Conservation (phyloP, 192 early-diverging fungal genomes). For the Physocladia obscura region DNA sequence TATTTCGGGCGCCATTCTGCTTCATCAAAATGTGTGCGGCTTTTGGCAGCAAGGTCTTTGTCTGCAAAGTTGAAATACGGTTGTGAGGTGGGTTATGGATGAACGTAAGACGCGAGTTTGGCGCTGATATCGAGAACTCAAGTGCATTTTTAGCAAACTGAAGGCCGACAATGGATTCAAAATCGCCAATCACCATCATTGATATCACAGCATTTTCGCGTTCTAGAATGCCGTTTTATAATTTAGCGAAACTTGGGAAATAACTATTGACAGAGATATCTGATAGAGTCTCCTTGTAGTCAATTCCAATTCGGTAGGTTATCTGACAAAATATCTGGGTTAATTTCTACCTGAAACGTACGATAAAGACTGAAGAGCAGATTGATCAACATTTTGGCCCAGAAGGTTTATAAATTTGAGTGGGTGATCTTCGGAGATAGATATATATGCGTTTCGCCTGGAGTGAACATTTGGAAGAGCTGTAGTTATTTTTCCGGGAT, state of each 20-base stretch:
- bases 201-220: constrained; percentile 19
- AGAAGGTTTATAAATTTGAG: constrained; percentile 18
- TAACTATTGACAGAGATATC: too few relatives aligned
- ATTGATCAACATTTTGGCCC: background rate
- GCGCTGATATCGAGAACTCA: constrained; percentile 2
- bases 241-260: too few relatives aligned
- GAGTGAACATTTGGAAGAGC: constrained; percentile 50
- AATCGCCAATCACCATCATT: constrained; percentile 37
- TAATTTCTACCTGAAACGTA: constrained; percentile 20
- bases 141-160: constrained; percentile 33
- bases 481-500: too few relatives aligned
- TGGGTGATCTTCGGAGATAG: constrained; percentile 40
- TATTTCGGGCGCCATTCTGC: background rate
- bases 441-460: constrained; percentile 68
- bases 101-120: constrained; percentile 47
- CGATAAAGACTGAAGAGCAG: background rate
- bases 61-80: background rate
- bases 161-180: constrained; percentile 43
- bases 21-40: background rate
- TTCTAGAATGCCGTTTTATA: too few relatives aligned
- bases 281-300: too few relatives aligned
- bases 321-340: too few relatives aligned
- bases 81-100: constrained; percentile 49
- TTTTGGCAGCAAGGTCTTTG: background rate
- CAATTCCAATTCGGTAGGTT: too few relatives aligned